phyloP scores from a whole-genome alignment of 768 basidiomycete species.

The Lactarius evosmus region DNA sequence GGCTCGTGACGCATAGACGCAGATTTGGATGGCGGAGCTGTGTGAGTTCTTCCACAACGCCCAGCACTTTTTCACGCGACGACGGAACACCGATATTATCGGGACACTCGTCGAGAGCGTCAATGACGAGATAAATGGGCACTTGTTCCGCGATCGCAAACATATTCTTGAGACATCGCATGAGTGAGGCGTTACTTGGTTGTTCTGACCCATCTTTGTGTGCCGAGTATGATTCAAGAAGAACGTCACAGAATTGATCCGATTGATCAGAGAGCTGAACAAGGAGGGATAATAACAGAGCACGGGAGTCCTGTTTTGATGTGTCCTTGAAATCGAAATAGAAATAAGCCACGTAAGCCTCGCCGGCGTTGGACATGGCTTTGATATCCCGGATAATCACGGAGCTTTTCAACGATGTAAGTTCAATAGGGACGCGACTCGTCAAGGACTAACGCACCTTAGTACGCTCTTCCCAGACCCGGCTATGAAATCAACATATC shows the following conservation, averaged over 20 bases:
- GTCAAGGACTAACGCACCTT: neutral
- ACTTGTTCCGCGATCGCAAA: neutral
- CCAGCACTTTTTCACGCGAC: neutral
- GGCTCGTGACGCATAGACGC: neutral
- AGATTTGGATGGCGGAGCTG: neutral
- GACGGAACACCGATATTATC: neutral
- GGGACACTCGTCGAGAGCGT: constrained; percentile 8
- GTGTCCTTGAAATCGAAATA: neutral
- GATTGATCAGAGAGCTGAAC: constrained; percentile 10
- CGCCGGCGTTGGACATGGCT: neutral
- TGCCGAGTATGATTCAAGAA: neutral
- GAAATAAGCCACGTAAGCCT: neutral
- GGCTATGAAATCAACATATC: neutral
- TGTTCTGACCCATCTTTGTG: neutral
- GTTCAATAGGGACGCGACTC: neutral
- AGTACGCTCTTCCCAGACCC: constrained; percentile 19
- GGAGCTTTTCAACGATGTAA: neutral
- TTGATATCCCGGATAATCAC: constrained; percentile 1
- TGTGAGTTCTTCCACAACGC: neutral
- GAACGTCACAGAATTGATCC: neutral
- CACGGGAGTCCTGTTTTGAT: neutral
- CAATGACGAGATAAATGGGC: neutral
- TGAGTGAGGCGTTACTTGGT: neutral
- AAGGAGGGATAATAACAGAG: constrained; percentile 3
- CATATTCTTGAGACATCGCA: constrained; percentile 5